phyloP scores from a whole-genome alignment of 176 grass and related monocot species.

The Bolboschoenus planiculmis region DNA sequence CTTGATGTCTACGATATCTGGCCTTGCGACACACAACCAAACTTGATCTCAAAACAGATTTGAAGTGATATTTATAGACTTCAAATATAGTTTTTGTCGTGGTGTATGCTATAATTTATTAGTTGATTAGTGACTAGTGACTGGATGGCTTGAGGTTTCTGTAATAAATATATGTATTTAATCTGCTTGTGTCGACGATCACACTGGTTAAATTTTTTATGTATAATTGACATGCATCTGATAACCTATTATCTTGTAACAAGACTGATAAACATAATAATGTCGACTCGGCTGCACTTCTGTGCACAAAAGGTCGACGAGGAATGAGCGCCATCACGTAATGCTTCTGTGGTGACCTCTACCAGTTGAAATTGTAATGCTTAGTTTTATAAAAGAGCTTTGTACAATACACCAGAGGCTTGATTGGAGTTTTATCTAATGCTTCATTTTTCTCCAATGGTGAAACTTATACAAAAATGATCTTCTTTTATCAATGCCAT shows the following conservation, averaged over 20 bases:
- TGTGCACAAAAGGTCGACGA: too few species aligned
- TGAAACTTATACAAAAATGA: too few species aligned
- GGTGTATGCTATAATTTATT: not conserved
- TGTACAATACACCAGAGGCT: too few species aligned
- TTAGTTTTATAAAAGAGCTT: too few species aligned
- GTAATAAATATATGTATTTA: slow-evolving; percentile 9
- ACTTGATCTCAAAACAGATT: slow-evolving; percentile 51
- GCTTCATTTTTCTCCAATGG: too few species aligned
- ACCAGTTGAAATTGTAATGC: too few species aligned
- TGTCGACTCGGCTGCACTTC: too few species aligned
- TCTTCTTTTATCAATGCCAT: too few species aligned
- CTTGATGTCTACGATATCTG: slow-evolving; percentile 30
- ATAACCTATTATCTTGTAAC: not conserved
- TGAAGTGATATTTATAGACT: not conserved
- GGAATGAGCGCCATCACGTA: too few species aligned
- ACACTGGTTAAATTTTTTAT: not conserved
- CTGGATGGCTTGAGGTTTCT: not conserved
- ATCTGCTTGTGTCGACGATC: not conserved
- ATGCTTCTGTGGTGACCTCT: too few species aligned
- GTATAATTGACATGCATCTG: not conserved
- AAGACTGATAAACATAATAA: not conserved
- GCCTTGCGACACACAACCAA: slow-evolving; percentile 30
- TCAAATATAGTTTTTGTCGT: slow-evolving; percentile 12
- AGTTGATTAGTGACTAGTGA: not conserved
- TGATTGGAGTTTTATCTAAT: too few species aligned